These are phyloP conservation scores for Trametes maxima DNA, from an alignment of 768 basidiomycete genomes.

Conservation along the genomic window DNA sequence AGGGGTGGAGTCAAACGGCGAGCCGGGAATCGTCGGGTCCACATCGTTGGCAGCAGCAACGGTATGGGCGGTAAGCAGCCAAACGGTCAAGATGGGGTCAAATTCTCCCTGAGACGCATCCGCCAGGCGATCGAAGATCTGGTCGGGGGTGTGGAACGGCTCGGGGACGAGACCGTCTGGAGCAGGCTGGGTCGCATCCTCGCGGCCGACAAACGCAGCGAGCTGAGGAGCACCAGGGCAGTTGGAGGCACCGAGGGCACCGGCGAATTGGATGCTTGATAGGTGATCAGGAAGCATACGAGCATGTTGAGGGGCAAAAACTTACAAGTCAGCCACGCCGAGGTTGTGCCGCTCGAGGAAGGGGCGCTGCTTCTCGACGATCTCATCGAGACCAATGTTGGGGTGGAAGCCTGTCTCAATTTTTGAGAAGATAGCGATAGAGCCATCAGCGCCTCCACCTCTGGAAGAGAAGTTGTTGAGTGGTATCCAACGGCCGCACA, in stretches of 20 bases:
- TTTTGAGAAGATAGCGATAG: conserved; percentile 45
- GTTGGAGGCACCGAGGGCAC: conserved; percentile 21
- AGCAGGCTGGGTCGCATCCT: conserved; percentile 25
- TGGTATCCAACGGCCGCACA: neutral
- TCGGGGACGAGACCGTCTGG: conserved; percentile 28
- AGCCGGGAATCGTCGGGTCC: conserved; percentile 30
- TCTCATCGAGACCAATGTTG: conserved; percentile 35
- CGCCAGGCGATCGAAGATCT: conserved; percentile 27
- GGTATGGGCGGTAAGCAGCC: conserved; percentile 27
- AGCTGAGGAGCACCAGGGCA: conserved; percentile 41
- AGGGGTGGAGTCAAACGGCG: conserved; percentile 35
- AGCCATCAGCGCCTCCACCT: conserved; percentile 47
- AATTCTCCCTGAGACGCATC: conserved; percentile 28
- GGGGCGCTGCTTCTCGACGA: conserved; percentile 19
- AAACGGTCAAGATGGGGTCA: conserved; percentile 25
- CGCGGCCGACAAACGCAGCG: conserved; percentile 39
- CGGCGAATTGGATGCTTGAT: conserved; percentile 17
- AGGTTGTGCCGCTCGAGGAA: conserved; percentile 18
- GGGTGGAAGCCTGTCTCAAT: conserved; percentile 45
- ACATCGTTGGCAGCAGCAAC: conserved; percentile 32
- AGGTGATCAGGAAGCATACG: neutral
- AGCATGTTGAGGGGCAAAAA: neutral
- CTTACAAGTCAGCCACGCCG: conserved; percentile 15
- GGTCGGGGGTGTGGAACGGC: conserved; percentile 30
- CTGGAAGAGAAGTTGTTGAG: neutral